Base-by-base conservation (phyloP, 208 protist genomes). In the Leishmania martiniquensis region DNA sequence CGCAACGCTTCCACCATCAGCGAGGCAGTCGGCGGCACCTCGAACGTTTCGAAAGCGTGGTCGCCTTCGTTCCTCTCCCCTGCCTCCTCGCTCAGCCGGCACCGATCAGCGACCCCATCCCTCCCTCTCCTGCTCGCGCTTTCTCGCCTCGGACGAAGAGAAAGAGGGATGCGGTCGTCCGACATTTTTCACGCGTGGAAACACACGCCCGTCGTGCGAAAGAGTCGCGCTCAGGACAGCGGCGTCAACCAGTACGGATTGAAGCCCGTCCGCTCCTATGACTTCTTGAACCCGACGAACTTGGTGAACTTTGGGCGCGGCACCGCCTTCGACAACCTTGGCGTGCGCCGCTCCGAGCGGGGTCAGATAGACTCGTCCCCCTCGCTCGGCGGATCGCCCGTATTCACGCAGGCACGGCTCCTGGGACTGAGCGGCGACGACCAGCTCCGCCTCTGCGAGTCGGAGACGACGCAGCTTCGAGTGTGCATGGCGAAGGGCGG, bases 181-280 rank as follows among this genome's bases (percentile, higher is more conserved):
- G 93, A 96, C 66, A 80, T 96, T 17, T 89, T 96, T 75, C 80
- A 85, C 51, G 88, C 89, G 72, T 92, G 78, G 49, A 84, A 85
- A 39, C 54, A 73, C 73, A 95, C 91, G 34, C 90, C 93, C 9
- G 81, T 97, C 62, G 76, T 93, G 42, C 81, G 94, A 4, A 93
- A 94, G 77, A 86, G 77, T 60, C 89, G 87, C 49, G 73, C 83
- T 0, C 74, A 87, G 59, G 89, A 94, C 82, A 95, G 89, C 75
- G 93, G 93, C 25, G 93, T 97, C 49, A 97, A 95, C 70, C 93
- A 97, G 72, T 97, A 97, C 83, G 94, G 94, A 44, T 84, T 97
- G 34, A 91, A 92, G 75, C 94, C 94, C 0, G 75, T 78, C 29
- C 94, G 87, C 84, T 81, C 91, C 6, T 96, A 95, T 70, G 94